phyloP scores from a whole-genome alignment of 2,329 filamentous ascomycete species.

The Botrytis pseudocinerea region DNA sequence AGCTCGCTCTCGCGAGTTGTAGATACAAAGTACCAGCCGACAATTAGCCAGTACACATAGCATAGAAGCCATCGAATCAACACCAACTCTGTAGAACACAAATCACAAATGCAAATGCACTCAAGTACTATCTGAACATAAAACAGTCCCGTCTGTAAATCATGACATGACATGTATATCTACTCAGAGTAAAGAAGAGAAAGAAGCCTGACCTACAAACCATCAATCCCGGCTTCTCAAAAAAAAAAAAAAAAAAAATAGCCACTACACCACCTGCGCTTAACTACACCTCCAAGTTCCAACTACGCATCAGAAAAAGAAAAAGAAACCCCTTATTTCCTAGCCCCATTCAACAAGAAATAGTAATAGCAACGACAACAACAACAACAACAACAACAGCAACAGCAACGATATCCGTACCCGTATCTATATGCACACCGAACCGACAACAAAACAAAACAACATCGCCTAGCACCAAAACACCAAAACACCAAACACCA shows the following conservation, averaged over 20 bases:
- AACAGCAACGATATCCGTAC: too few species aligned
- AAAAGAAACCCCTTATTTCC: neutral
- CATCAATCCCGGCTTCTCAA: neutral
- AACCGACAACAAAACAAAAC: neutral
- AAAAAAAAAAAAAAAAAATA: too few species aligned
- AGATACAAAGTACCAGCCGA: neutral
- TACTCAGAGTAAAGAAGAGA: neutral
- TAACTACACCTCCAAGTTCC: neutral
- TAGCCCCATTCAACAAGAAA: neutral
- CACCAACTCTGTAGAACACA: neutral
- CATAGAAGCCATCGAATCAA: neutral
- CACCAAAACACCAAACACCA: too few species aligned
- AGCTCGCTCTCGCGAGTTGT: neutral
- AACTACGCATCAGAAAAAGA: neutral
- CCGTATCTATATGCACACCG: neutral
- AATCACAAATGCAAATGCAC: accelerated
- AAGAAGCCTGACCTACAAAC: neutral
- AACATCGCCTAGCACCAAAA: too few species aligned
- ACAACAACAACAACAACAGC: too few species aligned
- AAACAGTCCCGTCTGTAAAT: neutral
- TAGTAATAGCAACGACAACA: neutral
- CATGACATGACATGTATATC: neutral
- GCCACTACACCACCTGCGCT: too few species aligned
- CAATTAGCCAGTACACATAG: neutral
- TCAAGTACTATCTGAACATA: neutral